Percentiles rank a stretch among this genome's conserved stretches.
phyloP scores from a whole-genome alignment of 805 yeast genomes.

The Suhomyces vadensis region DNA sequence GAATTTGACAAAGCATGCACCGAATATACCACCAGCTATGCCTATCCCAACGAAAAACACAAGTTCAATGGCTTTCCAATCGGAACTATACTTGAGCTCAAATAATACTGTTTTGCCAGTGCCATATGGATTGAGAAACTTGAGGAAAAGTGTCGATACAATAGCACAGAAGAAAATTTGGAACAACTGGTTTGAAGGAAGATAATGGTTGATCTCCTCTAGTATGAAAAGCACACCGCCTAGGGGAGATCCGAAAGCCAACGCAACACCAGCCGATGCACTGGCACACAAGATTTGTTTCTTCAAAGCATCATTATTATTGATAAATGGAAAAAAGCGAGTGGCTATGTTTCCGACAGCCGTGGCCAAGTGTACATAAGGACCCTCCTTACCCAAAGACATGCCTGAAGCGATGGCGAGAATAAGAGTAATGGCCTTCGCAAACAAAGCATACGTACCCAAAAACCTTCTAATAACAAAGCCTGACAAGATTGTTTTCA shows the following conservation, averaged over 20 bases:
- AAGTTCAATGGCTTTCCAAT: slow-evolving; percentile 54
- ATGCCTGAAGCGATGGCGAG: slow-evolving; percentile 59
- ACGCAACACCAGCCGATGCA: slow-evolving; percentile 59
- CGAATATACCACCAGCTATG: slow-evolving; percentile 53
- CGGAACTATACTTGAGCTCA: slow-evolving; percentile 50
- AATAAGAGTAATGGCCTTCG: slow-evolving; percentile 49
- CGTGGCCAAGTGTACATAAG: slow-evolving; percentile 60
- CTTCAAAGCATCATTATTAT: slow-evolving; percentile 49
- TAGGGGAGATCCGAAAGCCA: slow-evolving; percentile 61
- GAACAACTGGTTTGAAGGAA: slow-evolving; percentile 55
- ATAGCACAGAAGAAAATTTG: slow-evolving; percentile 58
- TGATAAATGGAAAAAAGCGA: slow-evolving; percentile 46
- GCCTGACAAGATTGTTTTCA: slow-evolving; percentile 59
- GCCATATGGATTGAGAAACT: slow-evolving; percentile 57
- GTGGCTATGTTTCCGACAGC: slow-evolving; percentile 58
- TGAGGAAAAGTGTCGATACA: slow-evolving; percentile 50
- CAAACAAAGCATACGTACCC: slow-evolving; percentile 51
- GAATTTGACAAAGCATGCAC: slow-evolving; percentile 51
- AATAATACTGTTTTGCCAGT: slow-evolving; percentile 60
- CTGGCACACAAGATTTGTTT: slow-evolving; percentile 57
- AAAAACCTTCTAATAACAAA: slow-evolving; percentile 54
- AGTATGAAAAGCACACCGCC: slow-evolving; percentile 59
- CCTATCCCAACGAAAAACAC: slow-evolving; percentile 49
- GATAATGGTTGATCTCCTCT: slow-evolving; percentile 57
- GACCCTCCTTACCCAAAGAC: slow-evolving; percentile 62